Base-by-base conservation (phyloP, 305 asterid species). In the Euphrasia arctica region DNA sequence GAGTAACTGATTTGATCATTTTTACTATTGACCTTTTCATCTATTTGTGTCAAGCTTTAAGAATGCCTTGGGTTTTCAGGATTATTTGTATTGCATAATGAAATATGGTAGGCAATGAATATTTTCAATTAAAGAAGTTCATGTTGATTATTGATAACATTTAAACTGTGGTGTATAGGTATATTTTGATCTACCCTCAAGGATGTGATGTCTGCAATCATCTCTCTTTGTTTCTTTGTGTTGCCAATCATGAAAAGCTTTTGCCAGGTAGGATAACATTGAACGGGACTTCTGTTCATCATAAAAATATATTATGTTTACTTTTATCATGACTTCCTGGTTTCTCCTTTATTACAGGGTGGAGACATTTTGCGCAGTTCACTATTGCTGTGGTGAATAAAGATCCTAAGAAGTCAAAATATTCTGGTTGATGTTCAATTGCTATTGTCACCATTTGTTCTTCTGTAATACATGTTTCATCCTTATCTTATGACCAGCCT, bases 291-390 rank as follows among this genome's bases (percentile, higher is more conserved):
- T 39, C 43, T 55, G 42, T 27, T 64, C 72, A 31, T 50, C 50
- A 18, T 18, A 7, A 36, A 13, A 49, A 36, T 36, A 12, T 13
- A 49, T 12, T 54, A 54, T 54, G 32, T 47, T 2, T 54, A 14
- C 54, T 54, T 7, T 1, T 7, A 22, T n/a, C 61, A 49, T 51
- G 36, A 54, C 27, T 29, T 45, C 43, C 54, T 42, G 15, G 51
- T 39, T 42, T 56, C 39, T 9, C 13, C 36, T 15, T 58, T 48
- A 45, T 12, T 63, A 62, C 77, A 94, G 99, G 99, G 61, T 94
- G 99, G 99, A 83, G 96, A 78, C 99, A 94, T 73, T 90, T 90
- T 79, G 96, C 98, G 0, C 98, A 88, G 77, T 94, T 90, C 80
- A 90, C 99, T 31, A 88, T 91, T 66, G 90, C 95, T 70, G 93